phyloP scores from a whole-genome alignment of 1,284 basidiomycete genomes.

The Cutaneotrichosporon cavernicola region DNA sequence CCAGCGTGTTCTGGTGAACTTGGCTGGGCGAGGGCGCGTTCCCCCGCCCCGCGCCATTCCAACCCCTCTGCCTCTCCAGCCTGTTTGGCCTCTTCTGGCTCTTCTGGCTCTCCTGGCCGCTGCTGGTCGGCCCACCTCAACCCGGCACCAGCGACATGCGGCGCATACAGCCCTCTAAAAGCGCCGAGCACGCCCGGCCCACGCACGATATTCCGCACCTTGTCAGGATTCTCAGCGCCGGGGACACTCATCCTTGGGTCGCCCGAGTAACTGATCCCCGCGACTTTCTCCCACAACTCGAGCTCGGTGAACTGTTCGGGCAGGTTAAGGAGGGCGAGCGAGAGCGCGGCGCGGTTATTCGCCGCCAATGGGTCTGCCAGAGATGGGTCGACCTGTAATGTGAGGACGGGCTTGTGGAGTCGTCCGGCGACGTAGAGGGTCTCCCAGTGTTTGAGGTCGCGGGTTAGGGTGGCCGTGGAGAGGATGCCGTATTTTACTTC shows the following conservation, averaged over 20 bases:
- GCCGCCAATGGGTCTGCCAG: conserved; percentile 89
- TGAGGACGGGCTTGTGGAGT: conserved; percentile 93
- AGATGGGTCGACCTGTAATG: conserved; percentile 80
- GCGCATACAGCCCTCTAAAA: conserved; percentile 83
- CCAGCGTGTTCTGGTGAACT: conserved; percentile 59
- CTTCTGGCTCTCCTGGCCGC: background rate
- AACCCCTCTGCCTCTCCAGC: conserved; percentile 21
- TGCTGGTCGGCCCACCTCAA: conserved; percentile 15
- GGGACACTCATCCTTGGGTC: conserved; percentile 89
- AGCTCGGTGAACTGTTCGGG: conserved; percentile 67
- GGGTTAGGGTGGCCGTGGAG: conserved; percentile 80
- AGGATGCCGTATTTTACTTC: conserved; percentile 98
- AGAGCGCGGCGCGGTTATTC: conserved; percentile 85
- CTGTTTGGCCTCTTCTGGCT: conserved; percentile 24
- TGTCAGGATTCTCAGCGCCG: conserved; percentile 89
- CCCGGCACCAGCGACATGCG: conserved; percentile 65
- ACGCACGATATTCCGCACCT: conserved; percentile 88
- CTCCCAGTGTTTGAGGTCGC: conserved; percentile 88
- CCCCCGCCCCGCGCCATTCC: conserved; percentile 34
- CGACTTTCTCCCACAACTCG: conserved; percentile 80
- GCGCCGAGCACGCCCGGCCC: conserved; percentile 67
- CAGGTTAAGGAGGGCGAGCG: conserved; percentile 69
- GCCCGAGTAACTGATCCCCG: conserved; percentile 75
- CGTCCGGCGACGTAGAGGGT: conserved; percentile 91
- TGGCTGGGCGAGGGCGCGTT: conserved; percentile 22